phyloP scores from a whole-genome alignment of 345 rosid genomes.

The Eucalyptus caleyi region DNA sequence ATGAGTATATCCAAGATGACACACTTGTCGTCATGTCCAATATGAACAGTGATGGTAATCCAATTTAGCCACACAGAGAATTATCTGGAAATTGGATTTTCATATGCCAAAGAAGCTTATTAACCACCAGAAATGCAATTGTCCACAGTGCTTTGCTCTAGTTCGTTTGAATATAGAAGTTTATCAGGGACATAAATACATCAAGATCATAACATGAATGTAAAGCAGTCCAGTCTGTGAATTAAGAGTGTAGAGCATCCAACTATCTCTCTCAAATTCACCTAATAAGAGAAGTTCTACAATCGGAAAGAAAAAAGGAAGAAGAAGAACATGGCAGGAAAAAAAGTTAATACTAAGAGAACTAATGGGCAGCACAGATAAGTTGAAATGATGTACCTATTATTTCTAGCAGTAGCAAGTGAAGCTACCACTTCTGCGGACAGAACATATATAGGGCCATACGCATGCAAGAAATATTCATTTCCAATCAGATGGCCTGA shows the following conservation, averaged over 20 bases:
- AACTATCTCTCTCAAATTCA: not conserved
- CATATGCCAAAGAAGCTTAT: not conserved
- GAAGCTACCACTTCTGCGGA: conserved; percentile 69
- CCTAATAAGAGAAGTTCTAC: not conserved
- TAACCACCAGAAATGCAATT: not conserved
- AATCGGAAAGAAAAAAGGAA: not conserved
- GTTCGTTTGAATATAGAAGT: not conserved
- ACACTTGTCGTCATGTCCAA: not conserved
- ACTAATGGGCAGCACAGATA: not conserved
- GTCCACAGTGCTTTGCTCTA: not conserved
- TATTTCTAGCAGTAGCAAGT: conserved; percentile 50
- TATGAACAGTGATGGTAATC: not conserved
- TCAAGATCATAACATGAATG: not conserved
- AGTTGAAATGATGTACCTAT: conserved; percentile 26
- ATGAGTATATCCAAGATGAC: not conserved
- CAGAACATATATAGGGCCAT: conserved; percentile 68
- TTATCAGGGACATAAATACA: not conserved
- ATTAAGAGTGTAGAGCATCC: not conserved
- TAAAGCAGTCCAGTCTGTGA: not conserved
- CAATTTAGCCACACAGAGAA: not conserved
- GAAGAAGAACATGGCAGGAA: not conserved
- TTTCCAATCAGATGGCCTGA: conserved; percentile 68
- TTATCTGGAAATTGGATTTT: not conserved
- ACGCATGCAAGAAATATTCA: conserved; percentile 73
- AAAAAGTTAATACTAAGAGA: not conserved